Conservation (phyloP, 352 stramenopile species). For the Phytophthora ohioensis region DNA sequence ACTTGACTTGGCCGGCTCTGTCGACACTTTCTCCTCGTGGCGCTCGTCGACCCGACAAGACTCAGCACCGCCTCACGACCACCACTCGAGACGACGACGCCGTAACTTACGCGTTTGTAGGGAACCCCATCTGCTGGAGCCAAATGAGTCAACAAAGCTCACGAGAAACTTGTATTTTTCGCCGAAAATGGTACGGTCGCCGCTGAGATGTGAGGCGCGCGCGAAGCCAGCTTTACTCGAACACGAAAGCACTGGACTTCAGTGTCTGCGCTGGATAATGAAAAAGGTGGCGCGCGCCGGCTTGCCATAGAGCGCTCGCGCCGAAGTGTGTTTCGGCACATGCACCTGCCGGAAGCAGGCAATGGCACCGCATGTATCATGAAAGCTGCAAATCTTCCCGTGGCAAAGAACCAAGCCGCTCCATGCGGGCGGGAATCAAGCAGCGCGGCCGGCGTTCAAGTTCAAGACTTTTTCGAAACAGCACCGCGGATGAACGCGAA, state of each 20-base stretch:
- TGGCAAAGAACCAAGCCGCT: not conserved
- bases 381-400: conserved; percentile 7
- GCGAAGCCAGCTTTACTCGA: not conserved
- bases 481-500: not conserved
- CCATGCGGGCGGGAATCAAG: conserved; percentile 20
- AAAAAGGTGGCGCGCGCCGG: not conserved
- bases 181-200: not conserved
- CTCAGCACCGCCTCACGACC: conserved; percentile 10
- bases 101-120: conserved; percentile 15
- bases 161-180: not conserved
- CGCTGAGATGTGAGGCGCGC: not conserved
- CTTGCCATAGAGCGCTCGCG: conserved; percentile 7
- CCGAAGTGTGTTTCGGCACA: conserved; percentile 3
- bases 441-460: conserved; percentile 2
- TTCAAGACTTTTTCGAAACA: conserved; percentile 32
- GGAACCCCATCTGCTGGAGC: conserved; percentile 13
- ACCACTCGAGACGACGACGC: conserved; percentile 11
- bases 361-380: conserved; percentile 5
- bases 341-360: conserved; percentile 2
- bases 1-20: conserved; percentile 13
- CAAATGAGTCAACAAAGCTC: conserved; percentile 30
- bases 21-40: conserved; percentile 18
- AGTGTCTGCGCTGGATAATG: not conserved
- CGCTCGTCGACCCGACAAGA: conserved; percentile 23
- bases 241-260: not conserved